Conservation (phyloP, 441 rosid genomes). For the Corymbia calophylla region DNA sequence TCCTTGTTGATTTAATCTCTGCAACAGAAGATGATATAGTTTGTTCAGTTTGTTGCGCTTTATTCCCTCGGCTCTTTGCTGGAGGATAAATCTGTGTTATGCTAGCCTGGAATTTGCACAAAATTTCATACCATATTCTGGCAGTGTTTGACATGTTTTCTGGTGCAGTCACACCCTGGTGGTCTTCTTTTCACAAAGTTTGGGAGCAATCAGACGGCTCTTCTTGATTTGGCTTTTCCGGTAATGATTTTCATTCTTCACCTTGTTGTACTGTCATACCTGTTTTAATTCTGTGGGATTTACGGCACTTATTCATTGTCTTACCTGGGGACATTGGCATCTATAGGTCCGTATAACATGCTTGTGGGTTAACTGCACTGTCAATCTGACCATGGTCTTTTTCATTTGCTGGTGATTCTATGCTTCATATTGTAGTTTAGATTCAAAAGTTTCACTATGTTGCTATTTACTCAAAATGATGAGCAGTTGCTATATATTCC, state of each 20-base stretch:
- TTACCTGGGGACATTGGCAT: neutral
- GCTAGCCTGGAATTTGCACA: neutral
- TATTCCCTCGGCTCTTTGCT: neutral
- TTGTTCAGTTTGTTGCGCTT: neutral
- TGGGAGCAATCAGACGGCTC: slow-evolving; percentile 78
- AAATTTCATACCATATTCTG: neutral
- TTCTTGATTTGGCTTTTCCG: slow-evolving; percentile 86
- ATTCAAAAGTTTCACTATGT: neutral
- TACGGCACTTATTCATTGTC: neutral
- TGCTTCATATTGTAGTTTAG: neutral
- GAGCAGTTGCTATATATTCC: neutral
- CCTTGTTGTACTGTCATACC: neutral
- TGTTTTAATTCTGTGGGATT: neutral
- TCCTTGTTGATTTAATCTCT: neutral
- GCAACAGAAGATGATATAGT: neutral
- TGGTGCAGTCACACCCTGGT: slow-evolving; percentile 77
- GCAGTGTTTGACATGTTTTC: neutral
- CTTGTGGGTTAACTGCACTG: neutral
- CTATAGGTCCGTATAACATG: neutral
- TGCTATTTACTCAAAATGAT: neutral
- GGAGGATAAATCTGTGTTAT: neutral
- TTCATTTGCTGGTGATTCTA: neutral
- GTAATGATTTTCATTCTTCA: slow-evolving; percentile 23
- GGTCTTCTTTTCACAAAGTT: slow-evolving; percentile 80
- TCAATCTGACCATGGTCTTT: neutral